phyloP scores from a whole-genome alignment of 176 grass and related monocot species.

The Chrysopogon serrulatus region DNA sequence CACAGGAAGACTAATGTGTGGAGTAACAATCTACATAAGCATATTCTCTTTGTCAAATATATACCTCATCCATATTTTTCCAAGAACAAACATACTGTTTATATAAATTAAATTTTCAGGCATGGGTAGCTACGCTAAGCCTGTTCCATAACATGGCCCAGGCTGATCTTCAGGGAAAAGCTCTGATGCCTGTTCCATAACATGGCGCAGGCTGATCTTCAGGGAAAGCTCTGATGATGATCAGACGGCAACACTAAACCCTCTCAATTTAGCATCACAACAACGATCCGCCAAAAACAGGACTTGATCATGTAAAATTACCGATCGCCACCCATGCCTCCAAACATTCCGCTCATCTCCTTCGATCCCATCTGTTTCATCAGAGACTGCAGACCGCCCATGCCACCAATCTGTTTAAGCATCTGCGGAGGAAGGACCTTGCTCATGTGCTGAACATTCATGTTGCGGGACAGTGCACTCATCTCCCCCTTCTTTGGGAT shows the following conservation, averaged over 20 bases:
- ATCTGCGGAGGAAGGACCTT: conserved; percentile 82
- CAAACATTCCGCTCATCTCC: conserved; percentile 73
- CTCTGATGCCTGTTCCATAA: not conserved
- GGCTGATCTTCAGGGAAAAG: not conserved
- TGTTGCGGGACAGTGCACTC: conserved; percentile 62
- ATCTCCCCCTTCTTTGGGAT: conserved; percentile 88
- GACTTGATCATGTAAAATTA: not conserved
- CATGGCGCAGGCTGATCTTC: not conserved
- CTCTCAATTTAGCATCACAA: not conserved
- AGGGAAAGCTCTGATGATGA: not conserved
- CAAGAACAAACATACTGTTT: not conserved
- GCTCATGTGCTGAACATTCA: conserved; percentile 79
- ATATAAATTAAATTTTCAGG: not conserved
- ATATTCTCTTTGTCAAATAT: not conserved
- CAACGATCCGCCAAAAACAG: not conserved
- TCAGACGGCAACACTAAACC: not conserved
- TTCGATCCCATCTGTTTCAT: conserved; percentile 95
- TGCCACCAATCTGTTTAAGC: conserved; percentile 88
- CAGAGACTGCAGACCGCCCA: conserved; percentile 70
- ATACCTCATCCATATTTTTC: not conserved
- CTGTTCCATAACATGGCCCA: not conserved
- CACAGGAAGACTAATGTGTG: not conserved
- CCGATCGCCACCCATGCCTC: conserved; percentile 40
- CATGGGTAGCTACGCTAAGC: not conserved
- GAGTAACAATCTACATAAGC: not conserved